Evolutionary conservation across 148 eudicot species (phyloP), one percentile per base, ranked within the genome.

Genomic region (Chenopodium berlandieri): DNA sequence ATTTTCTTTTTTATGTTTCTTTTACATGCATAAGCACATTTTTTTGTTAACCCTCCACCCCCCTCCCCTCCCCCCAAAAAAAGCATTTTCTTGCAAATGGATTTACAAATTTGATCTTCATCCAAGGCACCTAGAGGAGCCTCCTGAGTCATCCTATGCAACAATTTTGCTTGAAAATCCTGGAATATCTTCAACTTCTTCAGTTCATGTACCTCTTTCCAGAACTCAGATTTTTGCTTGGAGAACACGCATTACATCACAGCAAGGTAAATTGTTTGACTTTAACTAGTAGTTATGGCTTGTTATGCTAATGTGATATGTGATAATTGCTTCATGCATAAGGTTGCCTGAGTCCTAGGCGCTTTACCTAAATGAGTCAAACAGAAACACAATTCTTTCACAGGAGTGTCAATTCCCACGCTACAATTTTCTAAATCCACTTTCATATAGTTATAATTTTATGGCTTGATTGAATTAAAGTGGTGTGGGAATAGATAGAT

Each of bases 181-280:
- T 77, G 94, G 90, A 82, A 64, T 79, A 63, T 85, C 87, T 81
- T 88, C 89, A 84, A 96, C 98, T 82, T 88, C 91, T 86, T 88
- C 90, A 68, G 86, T 94, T 82, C 84, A 80, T 77, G 80, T 92
- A 34, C 88, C 95, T 76, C 89, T 96, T 62, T 78, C 86, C 40
- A 83, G 89, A 86, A 85, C 91, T 78, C 88, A 83, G 82, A 74
- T 91, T 65, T 88, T 90, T 90, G 93, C 99, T 82, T 94, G 98
- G 98, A 94, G 98, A 86, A 87, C 98, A 65, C 94, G 97, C 78
- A 87, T 94, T 71, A 81, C 85, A 68, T 96, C 99, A 77, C 78
- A 75, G 67, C 88, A 84, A 89, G 98, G 99, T 96, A 72, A 75
- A 78, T 13, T 67, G 30, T 67, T 25, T 47, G 52, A 72, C 31